Evolutionary conservation across 2,329 filamentous ascomycete genomes (phyloP), one percentile per base, ranked within the genome.

Genomic region (Colletotrichum tamarilloi): DNA sequence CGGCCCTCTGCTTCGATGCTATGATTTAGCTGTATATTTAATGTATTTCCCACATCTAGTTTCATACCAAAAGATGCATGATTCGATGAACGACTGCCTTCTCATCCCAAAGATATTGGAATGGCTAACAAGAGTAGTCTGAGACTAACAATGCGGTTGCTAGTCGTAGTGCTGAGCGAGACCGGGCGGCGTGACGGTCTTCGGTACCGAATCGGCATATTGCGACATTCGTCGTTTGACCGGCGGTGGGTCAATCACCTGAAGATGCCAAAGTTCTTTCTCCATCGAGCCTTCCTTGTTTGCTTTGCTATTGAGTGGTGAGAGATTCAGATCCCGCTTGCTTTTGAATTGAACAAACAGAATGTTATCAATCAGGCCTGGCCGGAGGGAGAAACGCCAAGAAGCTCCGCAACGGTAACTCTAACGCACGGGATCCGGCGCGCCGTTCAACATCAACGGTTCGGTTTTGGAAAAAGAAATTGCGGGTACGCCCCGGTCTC

Each of bases 161-260:
- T 49, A 49, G 42, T 49, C 42, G 42, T 49, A 49, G 42, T 49
- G 16, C 42, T 49, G 26, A 30, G 42, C 32, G 26, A 60, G 6
- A 30, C 24, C 64, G 63, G 53, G n/a, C n/a, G 67, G 5, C n/a
- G 16, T 7, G 24, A 32, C 6, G 24, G 46, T 16, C 5, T 3
- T 73, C 71, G 71, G 71, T 26, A 62, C 71, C 71, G 71, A 70
- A 28, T 70, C 71, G 71, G 71, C 71, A 16, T 35, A 62, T 62
- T 38, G 60, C 55, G 55, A 60, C 65, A 62, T 59, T 46, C 30
- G 19, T 5, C 5, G 5, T 38, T 30, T 68, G 26, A 32, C 11
- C 11, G 30, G 26, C 2, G 11, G 66, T 72, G 66, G 70, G 59
- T 53, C 62, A 12, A 12, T 32, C 32, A 19, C 53, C 22, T 19